Conservation (phyloP, 2,329 filamentous ascomycete genomes). For the Neoscytalidium dimidiatum region DNA sequence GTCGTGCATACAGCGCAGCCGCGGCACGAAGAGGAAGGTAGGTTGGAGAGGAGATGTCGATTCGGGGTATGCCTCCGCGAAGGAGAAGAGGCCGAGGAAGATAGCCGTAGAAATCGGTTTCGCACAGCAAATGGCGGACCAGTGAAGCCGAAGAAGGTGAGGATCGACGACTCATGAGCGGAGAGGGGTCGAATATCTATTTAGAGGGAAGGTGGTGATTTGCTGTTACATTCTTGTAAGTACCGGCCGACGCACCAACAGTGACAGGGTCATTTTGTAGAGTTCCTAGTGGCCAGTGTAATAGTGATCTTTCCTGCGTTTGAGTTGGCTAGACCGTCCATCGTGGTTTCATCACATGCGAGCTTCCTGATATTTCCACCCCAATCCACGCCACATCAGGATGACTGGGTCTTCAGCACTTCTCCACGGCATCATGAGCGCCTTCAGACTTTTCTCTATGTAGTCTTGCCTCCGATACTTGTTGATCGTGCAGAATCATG, state of each 20-base stretch:
- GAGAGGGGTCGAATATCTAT: conserved; percentile 5
- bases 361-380: conserved; percentile 6
- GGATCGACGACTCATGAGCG: conserved; percentile 9
- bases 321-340: not conserved
- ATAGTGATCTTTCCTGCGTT: conserved; percentile 6
- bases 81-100: not conserved
- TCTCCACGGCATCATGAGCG: not conserved
- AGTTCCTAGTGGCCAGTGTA: not conserved
- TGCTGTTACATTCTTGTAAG: conserved; percentile 15
- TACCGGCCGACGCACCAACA: conserved; percentile 7
- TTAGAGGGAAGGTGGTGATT: conserved; percentile 9
- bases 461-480: not conserved
- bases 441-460: not conserved
- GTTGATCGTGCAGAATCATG: not conserved
- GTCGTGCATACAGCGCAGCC: not conserved
- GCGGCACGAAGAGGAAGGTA: not conserved
- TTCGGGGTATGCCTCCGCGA: not conserved
- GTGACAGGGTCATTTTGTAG: not conserved
- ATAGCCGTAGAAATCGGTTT: not conserved
- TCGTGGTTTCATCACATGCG: conserved; percentile 14
- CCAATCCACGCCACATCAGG: not conserved
- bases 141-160: not conserved
- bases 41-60: not conserved
- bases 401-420: not conserved
- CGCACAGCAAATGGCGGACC: not conserved